Percentiles rank a stretch among this genome's conserved stretches.
Conservation (phyloP, 495 filamentous ascomycete genomes). For the Tuber magnatum region DNA sequence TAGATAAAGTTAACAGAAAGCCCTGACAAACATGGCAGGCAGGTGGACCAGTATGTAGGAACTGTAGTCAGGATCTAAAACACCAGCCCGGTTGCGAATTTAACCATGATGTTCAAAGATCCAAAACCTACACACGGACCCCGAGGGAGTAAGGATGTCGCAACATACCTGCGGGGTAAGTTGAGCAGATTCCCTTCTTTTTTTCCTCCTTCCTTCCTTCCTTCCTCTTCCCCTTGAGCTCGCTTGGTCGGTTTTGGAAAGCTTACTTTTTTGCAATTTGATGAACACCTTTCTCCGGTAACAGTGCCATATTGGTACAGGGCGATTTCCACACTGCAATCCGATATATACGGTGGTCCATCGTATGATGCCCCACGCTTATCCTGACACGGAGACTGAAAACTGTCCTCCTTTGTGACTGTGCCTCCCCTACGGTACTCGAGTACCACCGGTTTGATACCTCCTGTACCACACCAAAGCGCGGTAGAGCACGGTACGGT, state of each 20-base stretch:
- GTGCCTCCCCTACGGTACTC: not conserved
- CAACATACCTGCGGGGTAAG: constrained; percentile 3
- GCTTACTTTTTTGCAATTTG: constrained; percentile 19
- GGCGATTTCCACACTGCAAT: not conserved
- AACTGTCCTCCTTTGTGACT: not conserved
- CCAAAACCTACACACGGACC: not conserved
- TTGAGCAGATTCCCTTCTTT: constrained; percentile 4
- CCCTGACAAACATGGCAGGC: not conserved
- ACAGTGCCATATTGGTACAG: not conserved
- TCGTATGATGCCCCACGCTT: not conserved
- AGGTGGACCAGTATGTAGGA: not conserved
- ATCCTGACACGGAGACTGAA: not conserved
- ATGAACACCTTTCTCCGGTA: not conserved
- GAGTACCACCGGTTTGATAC: not conserved
- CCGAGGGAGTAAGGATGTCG: not conserved
- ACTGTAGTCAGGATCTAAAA: not conserved
- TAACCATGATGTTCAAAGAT: not conserved
- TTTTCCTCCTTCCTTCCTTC: constrained; percentile 8
- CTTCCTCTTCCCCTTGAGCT: not conserved
- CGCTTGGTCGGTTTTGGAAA: constrained; percentile 29
- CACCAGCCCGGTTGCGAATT: not conserved
- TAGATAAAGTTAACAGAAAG: not conserved
- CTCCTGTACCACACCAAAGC: no score
- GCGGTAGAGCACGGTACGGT: not conserved
- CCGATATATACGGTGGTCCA: not conserved